phyloP scores from a whole-genome alignment of 2,329 filamentous ascomycete species.

The Nannizziopsis barbatae region DNA sequence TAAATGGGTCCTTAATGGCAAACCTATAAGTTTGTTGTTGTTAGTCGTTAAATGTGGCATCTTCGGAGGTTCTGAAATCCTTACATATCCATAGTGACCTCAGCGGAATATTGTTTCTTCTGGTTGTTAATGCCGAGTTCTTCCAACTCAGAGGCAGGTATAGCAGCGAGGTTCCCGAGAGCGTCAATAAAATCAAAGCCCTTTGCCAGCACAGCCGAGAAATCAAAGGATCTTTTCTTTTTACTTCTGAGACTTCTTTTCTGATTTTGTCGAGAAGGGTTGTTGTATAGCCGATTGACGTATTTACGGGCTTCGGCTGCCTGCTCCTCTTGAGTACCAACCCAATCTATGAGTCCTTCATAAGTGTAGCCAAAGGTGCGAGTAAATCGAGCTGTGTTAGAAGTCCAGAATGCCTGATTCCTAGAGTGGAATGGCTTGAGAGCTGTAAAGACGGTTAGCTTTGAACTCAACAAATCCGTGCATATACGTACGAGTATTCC shows the following conservation, averaged over 20 bases:
- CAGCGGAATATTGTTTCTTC: conserved; percentile 52
- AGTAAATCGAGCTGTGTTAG: conserved; percentile 49
- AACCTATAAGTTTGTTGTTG: conserved; percentile 18
- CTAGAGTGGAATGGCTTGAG: conserved; percentile 58
- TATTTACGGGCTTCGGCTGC: conserved; percentile 36
- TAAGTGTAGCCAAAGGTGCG: conserved; percentile 64
- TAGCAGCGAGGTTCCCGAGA: conserved; percentile 13
- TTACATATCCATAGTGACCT: conserved; percentile 43
- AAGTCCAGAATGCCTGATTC: conserved; percentile 53
- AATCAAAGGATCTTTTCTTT: conserved; percentile 22
- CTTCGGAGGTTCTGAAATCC: neutral
- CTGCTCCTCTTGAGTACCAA: conserved; percentile 27
- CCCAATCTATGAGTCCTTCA: conserved; percentile 47
- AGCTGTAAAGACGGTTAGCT: conserved; percentile 22
- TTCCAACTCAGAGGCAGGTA: conserved; percentile 15
- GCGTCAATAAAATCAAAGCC: conserved; percentile 12
- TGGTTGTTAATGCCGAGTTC: conserved; percentile 23
- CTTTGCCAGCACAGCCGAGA: conserved; percentile 11
- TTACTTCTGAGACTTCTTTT: neutral
- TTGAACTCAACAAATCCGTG: neutral
- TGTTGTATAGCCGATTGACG: conserved; percentile 53
- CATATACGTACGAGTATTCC: conserved; percentile 36
- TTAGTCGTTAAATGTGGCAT: conserved; percentile 23
- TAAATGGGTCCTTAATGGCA: conserved; percentile 51
- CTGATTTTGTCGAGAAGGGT: neutral